Percentiles rank a stretch among this genome's conserved stretches.
Conservation (phyloP, 225 moss, liverwort and hornwort species). For the Physcomitrellopsis africana region DNA sequence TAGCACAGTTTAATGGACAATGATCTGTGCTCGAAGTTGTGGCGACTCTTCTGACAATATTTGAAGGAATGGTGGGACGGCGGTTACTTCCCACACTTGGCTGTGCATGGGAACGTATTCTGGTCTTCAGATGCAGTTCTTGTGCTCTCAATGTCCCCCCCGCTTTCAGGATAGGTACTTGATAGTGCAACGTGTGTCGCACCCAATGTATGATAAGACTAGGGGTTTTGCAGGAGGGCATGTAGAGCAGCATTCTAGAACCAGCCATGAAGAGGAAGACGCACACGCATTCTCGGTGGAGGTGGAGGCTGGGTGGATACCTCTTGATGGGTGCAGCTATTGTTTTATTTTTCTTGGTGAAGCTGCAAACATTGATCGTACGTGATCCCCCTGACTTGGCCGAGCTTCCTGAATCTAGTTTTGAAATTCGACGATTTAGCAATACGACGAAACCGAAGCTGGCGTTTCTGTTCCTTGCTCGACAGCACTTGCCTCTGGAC, state of each 20-base stretch:
- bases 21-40: too few relatives aligned
- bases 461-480: constrained; percentile 87
- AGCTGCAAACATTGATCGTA: constrained; percentile 50
- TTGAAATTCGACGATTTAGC: constrained; percentile 19
- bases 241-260: constrained; percentile 27
- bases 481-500: constrained; percentile 78
- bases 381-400: constrained; percentile 36
- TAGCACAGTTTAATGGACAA: too few relatives aligned
- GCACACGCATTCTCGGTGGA: constrained; percentile 50
- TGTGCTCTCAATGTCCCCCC: too few relatives aligned
- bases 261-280: constrained; percentile 75
- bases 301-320: constrained; percentile 63
- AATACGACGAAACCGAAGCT: constrained; percentile 68
- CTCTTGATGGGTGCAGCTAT: constrained; percentile 45
- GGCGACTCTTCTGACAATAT: too few relatives aligned
- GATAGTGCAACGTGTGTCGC: too few relatives aligned
- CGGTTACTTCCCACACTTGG: too few relatives aligned
- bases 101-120: too few relatives aligned
- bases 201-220: background rate
- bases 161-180: too few relatives aligned
- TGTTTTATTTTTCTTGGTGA: constrained; percentile 50
- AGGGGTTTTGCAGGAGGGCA: constrained; percentile 11
- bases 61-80: too few relatives aligned
- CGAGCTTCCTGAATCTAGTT: constrained; percentile 29
- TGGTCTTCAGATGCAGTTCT: too few relatives aligned